A percentile compares a stretch with the other conserved stretches of the same genome.
Evolutionary conservation across 108 stramenopile genomes (phyloP).

Genomic region (Craspedostauros australis): DNA sequence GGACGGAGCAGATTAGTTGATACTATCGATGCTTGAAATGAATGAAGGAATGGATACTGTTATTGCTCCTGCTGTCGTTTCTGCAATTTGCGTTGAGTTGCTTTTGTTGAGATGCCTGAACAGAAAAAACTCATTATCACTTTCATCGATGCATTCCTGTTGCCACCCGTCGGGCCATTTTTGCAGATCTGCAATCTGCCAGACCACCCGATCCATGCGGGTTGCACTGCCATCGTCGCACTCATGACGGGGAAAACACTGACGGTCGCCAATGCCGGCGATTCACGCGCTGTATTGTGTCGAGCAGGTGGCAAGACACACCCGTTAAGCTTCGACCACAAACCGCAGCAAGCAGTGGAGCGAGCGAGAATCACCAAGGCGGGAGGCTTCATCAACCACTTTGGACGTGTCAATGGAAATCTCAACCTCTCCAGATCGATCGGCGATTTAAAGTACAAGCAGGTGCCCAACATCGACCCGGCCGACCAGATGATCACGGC

Average conservation of each 20-base stretch:
- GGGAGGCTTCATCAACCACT: conserved; percentile 92
- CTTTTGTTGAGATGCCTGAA: too few species aligned
- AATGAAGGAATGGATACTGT: neutral
- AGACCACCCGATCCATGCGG: conserved; percentile 91
- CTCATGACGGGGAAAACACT: conserved; percentile 72
- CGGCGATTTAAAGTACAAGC: conserved; percentile 97
- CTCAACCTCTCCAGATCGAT: conserved; percentile 92
- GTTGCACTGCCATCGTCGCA: conserved; percentile 90
- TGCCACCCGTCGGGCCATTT: neutral
- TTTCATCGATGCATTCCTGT: too few species aligned
- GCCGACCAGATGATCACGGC: conserved; percentile 86
- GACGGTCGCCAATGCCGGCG: conserved; percentile 90
- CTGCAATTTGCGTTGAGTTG: too few species aligned
- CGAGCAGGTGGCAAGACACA: conserved; percentile 56
- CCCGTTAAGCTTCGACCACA: conserved; percentile 85
- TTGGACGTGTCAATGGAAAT: conserved; percentile 95
- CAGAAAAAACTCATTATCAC: too few species aligned
- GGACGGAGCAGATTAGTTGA: too few species aligned
- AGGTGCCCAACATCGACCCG: conserved; percentile 65
- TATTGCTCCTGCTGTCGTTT: too few species aligned
- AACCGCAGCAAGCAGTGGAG: conserved; percentile 76
- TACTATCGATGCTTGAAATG: too few species aligned
- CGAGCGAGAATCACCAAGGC: conserved; percentile 69
- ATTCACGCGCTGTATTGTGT: conserved; percentile 85
- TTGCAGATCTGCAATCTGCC: conserved; percentile 79